phyloP scores from a whole-genome alignment of 805 yeast genomes.

The Schwanniomyces polymorphus region DNA sequence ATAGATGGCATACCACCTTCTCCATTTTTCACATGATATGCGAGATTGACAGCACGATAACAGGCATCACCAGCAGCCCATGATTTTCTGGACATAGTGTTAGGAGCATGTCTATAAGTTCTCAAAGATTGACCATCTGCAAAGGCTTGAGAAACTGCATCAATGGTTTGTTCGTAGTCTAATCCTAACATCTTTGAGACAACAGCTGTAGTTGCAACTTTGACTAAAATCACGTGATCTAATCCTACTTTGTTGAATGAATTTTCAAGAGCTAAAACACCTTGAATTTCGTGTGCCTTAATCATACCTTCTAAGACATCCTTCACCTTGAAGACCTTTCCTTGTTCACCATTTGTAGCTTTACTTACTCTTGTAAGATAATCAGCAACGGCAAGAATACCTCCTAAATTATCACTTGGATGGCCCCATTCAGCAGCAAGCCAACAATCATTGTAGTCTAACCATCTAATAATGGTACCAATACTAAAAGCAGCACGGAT shows the following conservation, averaged over 20 bases:
- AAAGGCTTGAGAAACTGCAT: constrained; percentile 59
- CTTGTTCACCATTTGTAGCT: constrained; percentile 36
- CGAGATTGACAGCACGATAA: constrained; percentile 58
- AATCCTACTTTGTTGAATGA: constrained; percentile 60
- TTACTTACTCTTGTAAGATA: constrained; percentile 48
- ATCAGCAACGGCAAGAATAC: constrained; percentile 59
- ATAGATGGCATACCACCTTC: constrained; percentile 56
- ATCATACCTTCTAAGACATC: constrained; percentile 59
- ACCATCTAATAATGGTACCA: constrained; percentile 59
- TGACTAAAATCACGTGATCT: constrained; percentile 60
- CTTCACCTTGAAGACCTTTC: constrained; percentile 43
- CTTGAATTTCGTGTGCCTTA: constrained; percentile 66
- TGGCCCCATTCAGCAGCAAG: constrained; percentile 73
- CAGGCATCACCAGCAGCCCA: constrained; percentile 72
- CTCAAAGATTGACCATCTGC: constrained; percentile 60
- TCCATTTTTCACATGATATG: constrained; percentile 51
- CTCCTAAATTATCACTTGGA: constrained; percentile 62
- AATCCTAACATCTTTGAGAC: constrained; percentile 56
- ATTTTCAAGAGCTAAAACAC: constrained; percentile 57
- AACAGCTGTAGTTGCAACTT: constrained; percentile 62
- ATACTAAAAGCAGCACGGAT: constrained; percentile 58
- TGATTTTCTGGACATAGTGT: constrained; percentile 61
- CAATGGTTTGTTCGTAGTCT: constrained; percentile 49
- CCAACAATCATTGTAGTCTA: constrained; percentile 66
- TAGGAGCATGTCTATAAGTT: constrained; percentile 65